A percentile compares a stretch with the other conserved stretches of the same genome.
Evolutionary conservation across 2,329 filamentous ascomycete genomes (phyloP).

Genomic region (Xylaria sp.): DNA sequence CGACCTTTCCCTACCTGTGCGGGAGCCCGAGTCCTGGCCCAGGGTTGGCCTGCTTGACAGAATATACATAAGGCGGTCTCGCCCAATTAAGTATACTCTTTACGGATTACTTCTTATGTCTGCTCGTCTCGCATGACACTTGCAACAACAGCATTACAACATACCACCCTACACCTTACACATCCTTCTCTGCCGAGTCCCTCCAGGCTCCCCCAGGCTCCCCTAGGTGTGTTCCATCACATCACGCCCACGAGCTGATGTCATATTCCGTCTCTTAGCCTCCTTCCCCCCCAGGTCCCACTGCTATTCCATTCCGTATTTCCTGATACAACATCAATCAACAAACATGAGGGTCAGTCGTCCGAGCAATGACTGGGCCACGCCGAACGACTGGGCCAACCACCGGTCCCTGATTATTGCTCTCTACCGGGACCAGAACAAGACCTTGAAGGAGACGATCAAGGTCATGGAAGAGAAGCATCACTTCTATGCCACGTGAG

Average conservation of each 20-base stretch:
- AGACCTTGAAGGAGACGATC: conserved; percentile 31
- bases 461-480: conserved; percentile 28
- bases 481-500: conserved; percentile 50
- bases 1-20: background rate
- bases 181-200: background rate
- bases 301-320: background rate
- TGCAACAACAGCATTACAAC: conserved; percentile 1
- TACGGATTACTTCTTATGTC: background rate
- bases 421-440: conserved; percentile 29
- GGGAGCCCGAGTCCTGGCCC: background rate
- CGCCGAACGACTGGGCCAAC: conserved; percentile 26
- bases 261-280: conserved; percentile 1
- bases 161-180: conserved; percentile 1
- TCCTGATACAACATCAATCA: background rate
- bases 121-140: conserved; percentile 5
- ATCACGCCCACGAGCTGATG: conserved; percentile 1
- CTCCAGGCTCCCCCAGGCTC: background rate
- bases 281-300: background rate
- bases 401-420: conserved; percentile 25
- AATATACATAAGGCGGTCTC: background rate
- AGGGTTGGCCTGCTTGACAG: too few relatives aligned
- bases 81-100: conserved; percentile 1
- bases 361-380: conserved; percentile 26
- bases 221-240: background rate
- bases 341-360: conserved; percentile 20